phyloP scores from a whole-genome alignment of 1,284 basidiomycete genomes.

The Omphalotus olearius region DNA sequence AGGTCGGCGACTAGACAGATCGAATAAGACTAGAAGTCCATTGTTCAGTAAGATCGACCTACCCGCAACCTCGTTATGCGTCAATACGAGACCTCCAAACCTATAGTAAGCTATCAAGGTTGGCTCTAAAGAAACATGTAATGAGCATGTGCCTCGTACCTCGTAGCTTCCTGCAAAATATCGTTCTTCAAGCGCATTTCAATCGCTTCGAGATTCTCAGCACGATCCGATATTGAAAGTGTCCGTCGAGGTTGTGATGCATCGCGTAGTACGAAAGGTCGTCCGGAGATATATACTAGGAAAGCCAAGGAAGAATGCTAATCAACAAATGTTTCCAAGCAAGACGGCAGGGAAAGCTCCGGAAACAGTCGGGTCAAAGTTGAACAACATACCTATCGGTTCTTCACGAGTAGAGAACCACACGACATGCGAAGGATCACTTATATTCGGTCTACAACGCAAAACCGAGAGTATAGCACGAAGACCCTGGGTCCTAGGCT shows the following conservation, averaged over 20 bases:
- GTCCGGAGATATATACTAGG: slow-evolving; percentile 85
- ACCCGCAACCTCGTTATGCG: slow-evolving; percentile 83
- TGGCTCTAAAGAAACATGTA: not conserved
- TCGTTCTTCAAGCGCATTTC: slow-evolving; percentile 90
- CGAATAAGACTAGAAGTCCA: slow-evolving; percentile 4
- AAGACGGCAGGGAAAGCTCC: too few relatives aligned
- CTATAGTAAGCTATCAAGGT: slow-evolving; percentile 30
- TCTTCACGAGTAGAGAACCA: slow-evolving; percentile 87
- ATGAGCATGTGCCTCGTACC: slow-evolving; percentile 35
- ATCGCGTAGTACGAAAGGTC: slow-evolving; percentile 96
- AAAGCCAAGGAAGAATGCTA: slow-evolving; percentile 13
- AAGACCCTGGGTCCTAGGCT: slow-evolving; percentile 91
- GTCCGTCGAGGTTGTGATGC: slow-evolving; percentile 81
- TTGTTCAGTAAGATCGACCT: slow-evolving; percentile 19
- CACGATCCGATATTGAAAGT: slow-evolving; percentile 84
- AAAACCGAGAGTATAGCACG: slow-evolving; percentile 89
- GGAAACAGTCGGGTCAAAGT: too few relatives aligned
- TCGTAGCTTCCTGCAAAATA: slow-evolving; percentile 84
- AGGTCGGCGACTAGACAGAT: slow-evolving; percentile 46
- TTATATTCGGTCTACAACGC: slow-evolving; percentile 65
- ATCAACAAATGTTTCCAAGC: too few relatives aligned
- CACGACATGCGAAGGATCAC: slow-evolving; percentile 66
- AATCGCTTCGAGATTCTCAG: slow-evolving; percentile 94
- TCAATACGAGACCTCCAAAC: slow-evolving; percentile 88
- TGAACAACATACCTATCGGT: slow-evolving; percentile 62